Percentiles rank a stretch among this genome's conserved stretches.
phyloP scores from a whole-genome alignment of 805 yeast species.

The Candida corydali region DNA sequence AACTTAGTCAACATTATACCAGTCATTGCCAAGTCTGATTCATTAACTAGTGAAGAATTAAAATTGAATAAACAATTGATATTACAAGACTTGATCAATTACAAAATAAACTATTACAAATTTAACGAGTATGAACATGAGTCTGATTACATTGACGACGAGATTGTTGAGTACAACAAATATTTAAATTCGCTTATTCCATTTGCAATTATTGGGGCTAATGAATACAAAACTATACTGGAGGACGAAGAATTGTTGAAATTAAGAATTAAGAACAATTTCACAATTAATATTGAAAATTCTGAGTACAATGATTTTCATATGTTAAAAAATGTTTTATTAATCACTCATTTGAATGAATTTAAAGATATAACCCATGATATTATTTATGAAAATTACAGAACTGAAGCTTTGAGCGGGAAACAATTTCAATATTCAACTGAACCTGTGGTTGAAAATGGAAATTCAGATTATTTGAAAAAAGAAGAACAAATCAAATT shows the following conservation, averaged over 20 bases:
- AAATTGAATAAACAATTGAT: conserved; percentile 69
- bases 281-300: conserved; percentile 60
- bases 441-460: neutral
- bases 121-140: conserved; percentile 61
- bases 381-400: conserved; percentile 78
- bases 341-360: conserved; percentile 82
- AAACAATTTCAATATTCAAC: conserved; percentile 41
- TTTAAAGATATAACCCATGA: conserved; percentile 88
- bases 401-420: conserved; percentile 80
- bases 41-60: conserved; percentile 42
- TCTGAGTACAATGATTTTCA: conserved; percentile 78
- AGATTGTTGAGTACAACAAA: conserved; percentile 61
- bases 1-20: conserved; percentile 42
- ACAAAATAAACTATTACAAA: conserved; percentile 68
- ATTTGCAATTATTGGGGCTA: conserved; percentile 67
- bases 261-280: conserved; percentile 47
- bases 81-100: conserved; percentile 68
- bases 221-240: conserved; percentile 47
- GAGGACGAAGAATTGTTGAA: conserved; percentile 32
- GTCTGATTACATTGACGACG: conserved; percentile 51
- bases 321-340: conserved; percentile 69
- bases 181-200: conserved; percentile 63
- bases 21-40: conserved; percentile 41
- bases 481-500: conserved; percentile 87
- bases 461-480: conserved; percentile 31